Evolutionary conservation across 495 filamentous ascomycete species (phyloP).

Genomic region (Aspergillus olivimuriae): DNA sequence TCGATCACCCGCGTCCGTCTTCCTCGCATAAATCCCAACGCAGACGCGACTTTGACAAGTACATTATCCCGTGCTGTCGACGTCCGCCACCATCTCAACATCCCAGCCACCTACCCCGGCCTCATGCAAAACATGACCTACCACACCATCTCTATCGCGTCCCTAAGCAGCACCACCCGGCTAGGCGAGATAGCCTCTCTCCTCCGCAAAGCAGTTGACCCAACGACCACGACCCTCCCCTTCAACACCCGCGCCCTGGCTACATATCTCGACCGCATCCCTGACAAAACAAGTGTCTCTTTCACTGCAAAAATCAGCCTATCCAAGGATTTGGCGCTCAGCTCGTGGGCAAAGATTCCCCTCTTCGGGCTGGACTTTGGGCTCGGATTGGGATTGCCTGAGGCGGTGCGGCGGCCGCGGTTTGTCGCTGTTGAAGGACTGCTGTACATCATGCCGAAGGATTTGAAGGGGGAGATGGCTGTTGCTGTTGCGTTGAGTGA

Average conservation of each 20-base stretch:
- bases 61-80: conserved; percentile 48
- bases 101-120: conserved; percentile 41
- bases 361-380: conserved; percentile 43
- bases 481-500: conserved; percentile 39
- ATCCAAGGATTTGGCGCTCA: conserved; percentile 41
- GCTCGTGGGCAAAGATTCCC: conserved; percentile 46
- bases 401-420: conserved; percentile 41
- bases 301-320: conserved; percentile 24
- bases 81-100: conserved; percentile 35
- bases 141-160: conserved; percentile 19
- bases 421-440: conserved; percentile 44
- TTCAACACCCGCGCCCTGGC: conserved; percentile 37
- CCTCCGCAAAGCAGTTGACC: conserved; percentile 39
- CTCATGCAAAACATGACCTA: conserved; percentile 38
- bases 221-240: conserved; percentile 22
- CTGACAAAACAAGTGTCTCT: conserved; percentile 25
- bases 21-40: conserved; percentile 23
- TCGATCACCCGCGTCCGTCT: conserved; percentile 38
- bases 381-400: conserved; percentile 42
- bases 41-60: not conserved
- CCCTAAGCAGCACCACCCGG: no score
- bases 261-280: conserved; percentile 25
- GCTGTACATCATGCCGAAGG: conserved; percentile 41
- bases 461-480: conserved; percentile 31
- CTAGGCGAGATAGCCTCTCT: conserved; percentile 37